Evolutionary conservation across 306 rosid species (phyloP), one percentile per base, ranked within the genome.

Genomic region (Fragaria nilgerrensis): DNA sequence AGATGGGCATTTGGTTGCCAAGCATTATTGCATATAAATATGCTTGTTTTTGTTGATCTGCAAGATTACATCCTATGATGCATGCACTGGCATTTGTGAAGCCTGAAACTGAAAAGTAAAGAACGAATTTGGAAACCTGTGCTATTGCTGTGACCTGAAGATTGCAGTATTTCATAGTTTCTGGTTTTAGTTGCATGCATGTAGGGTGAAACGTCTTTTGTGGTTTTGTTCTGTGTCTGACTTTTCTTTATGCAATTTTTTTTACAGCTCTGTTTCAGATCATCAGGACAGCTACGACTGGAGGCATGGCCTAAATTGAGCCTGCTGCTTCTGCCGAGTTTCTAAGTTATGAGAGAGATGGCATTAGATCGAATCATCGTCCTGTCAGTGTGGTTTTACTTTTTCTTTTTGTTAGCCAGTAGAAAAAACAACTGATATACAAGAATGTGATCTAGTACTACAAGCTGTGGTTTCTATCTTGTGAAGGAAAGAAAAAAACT

Each of bases 251-350:
- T 67, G 14, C 15, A 32, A 76, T 56, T 82, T 62, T 1, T 55
- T 55, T n/a, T 43, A 63, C 97, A 93, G 98, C 98, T 78, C 93
- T 93, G 63, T 93, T 93, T 83, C 98, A 93, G 93, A 91, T 93
- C 81, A 93, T 93, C 90, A 89, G 98, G 89, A 93, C 97, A 75
- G 98, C 98, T 77, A 83, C 97, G 2, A 89, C 91, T 59, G 97
- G 98, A 80, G 98, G 97, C 89, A 83, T 91, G 98, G 98, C 91
- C 36, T 93, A 83, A 84, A 84, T 79, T 76, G 76, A 75, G 49
- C 64, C 77, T 47, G 52, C 25, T 32, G 76, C 61, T 7, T 55
- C 14, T 55, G 72, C 59, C 12, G 49, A 13, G 78, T 43, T 29
- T 64, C 58, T 20, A 41, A 12, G 65, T 65, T 77, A 62, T 67